Base-by-base conservation (phyloP, 2,329 filamentous ascomycete genomes). In the Cladophialophora yegresii region DNA sequence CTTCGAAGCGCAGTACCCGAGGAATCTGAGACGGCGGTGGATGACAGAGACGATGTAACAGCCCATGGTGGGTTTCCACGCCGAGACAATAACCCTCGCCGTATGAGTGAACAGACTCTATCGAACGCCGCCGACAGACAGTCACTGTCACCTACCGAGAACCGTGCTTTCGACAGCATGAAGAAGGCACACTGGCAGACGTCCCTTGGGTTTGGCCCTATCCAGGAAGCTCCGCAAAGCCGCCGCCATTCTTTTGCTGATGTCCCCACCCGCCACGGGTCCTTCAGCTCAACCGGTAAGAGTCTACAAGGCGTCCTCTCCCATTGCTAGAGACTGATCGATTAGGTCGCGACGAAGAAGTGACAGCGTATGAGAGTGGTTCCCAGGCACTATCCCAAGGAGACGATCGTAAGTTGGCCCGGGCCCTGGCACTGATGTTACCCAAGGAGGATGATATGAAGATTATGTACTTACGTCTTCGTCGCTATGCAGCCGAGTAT, bases 191-290 rank as follows among this genome's bases (percentile, higher is more conserved):
- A 82, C 61, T 83, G 81, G 81, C 80, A 82, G 66, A 82, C 80
- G 16, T 80, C 79, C 3, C 76, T 82, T 30, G 80, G 79, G 12
- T 82, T 82, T 70, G 78, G 79, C 28, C 74, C 78, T 60, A 73
- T 80, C 50, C 71, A 75, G 36, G 80, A 82, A 65, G 73, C 78
- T 26, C 77, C 81, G 32, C 80, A 82, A 67, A 82, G 81, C 67
- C 79, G 81, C 43, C 79, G 81, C 22, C 81, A 83, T 70, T 82
- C 81, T 16, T 82, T 83, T 64, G 81, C 80, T 30, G 80, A 82
- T 66, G 78, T 82, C 50, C 79, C 81, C 10, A 78, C 80, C 40
- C 76, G 81, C 49, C 78, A 82, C 58, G 72, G 73, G 30, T 82
- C 80, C 10, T 73, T 81, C 55, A 73, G 77, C 59, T 74, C 78